A percentile compares a stretch with the other conserved stretches of the same genome.
Evolutionary conservation across 768 basidiomycete species (phyloP).

Genomic region (Kwoniella heveanensis): DNA sequence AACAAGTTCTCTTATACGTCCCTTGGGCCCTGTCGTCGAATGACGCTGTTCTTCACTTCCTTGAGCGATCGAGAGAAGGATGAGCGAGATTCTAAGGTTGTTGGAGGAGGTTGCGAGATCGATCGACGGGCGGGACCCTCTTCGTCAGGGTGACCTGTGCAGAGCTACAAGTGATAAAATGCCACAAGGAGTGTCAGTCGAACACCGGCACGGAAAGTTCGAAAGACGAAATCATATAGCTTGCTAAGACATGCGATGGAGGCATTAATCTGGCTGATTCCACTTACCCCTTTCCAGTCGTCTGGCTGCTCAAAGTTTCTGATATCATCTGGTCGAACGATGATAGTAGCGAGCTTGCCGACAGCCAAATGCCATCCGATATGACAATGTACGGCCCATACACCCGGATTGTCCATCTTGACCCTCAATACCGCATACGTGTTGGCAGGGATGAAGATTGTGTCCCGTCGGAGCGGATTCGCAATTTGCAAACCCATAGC

Average conservation of each 20-base stretch:
- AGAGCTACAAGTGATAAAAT: conserved; percentile 14
- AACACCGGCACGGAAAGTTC: too few relatives aligned
- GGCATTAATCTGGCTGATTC: not conserved
- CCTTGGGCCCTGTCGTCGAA: conserved; percentile 5
- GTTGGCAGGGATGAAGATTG: conserved; percentile 18
- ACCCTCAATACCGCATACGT: conserved; percentile 14
- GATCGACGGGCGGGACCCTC: conserved; percentile 18
- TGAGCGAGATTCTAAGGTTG: not conserved
- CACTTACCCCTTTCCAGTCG: conserved; percentile 30
- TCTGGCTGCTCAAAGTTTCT: conserved; percentile 22
- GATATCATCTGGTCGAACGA: conserved; percentile 30
- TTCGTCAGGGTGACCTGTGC: conserved; percentile 4
- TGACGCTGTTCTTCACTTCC: conserved; percentile 4
- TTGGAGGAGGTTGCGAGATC: not conserved
- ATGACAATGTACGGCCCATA: conserved; percentile 44
- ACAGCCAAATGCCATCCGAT: conserved; percentile 38
- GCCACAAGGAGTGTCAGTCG: too few relatives aligned
- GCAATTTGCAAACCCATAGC: conserved; percentile 1
- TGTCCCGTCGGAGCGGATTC: conserved; percentile 22
- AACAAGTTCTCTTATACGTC: not conserved
- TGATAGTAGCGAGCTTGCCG: conserved; percentile 35
- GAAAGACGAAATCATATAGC: too few relatives aligned
- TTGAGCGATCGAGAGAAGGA: not conserved
- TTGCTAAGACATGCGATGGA: too few relatives aligned
- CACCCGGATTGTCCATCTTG: conserved; percentile 34